Base-by-base conservation (phyloP, 805 yeast genomes). In the Monosporozyma solicola region DNA sequence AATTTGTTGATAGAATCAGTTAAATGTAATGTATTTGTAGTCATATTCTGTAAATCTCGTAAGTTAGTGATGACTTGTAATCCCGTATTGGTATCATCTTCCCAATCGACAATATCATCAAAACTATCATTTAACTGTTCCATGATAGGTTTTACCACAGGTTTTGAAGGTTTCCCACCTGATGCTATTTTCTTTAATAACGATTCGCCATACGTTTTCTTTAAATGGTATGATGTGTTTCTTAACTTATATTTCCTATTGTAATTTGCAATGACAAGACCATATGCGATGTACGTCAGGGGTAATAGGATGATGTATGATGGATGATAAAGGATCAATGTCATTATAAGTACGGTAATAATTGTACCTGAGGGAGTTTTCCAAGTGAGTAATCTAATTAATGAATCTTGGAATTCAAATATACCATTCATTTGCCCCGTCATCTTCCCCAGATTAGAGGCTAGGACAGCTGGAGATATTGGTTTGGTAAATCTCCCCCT, bases 321-420 rank as follows among this genome's bases (percentile, higher is more conserved):
- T 0, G 96, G 96, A 70, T 85, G 78, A 37, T 84, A 66, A 60
- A 94, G 85, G 1, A 83, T 71, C 55, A 81, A 74, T 0, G 96
- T 83, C 57, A 85, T 83, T 1, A 81, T 56, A 5, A 84, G 70
- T 51, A 88, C 67, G 24, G 73, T 64, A 0, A 84, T 72, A 5
- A 90, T 57, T 0, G 97, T 90, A 55, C 80, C 77, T 0, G 86
- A 73, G 0, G 95, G 91, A 29, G 76, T 73, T 54, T 82, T 79
- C 97, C 97, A 91, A 4, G 87, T 78, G 25, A 87, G 54, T 0
- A 86, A 63, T 49, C 80, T 78, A 6, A 83, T 72, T 1, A 84
- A 44, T 2, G 82, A 80, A 58, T 83, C 84, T 59, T 86, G 92
- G 1, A 82, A 53, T 44, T 72, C 76, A 59, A 86, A 84, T 9